Evolutionary conservation across 1,284 basidiomycete species (phyloP), one percentile per base, ranked within the genome.

Genomic region (Schizophyllum amplum): DNA sequence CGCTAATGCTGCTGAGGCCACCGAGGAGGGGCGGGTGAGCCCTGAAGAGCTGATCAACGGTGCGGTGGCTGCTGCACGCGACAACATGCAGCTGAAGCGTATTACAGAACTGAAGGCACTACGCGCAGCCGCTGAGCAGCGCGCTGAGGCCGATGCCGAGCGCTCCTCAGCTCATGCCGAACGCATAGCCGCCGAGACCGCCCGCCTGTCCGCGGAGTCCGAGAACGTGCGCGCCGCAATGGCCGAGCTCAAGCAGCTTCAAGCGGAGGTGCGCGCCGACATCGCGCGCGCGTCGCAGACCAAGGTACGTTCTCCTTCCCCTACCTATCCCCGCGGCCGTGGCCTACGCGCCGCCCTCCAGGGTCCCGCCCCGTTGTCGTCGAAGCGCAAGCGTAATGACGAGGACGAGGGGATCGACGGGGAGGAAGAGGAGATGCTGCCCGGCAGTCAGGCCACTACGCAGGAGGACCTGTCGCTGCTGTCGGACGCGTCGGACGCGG

Each of bases 361-460:
- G 63, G 60, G 62, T 57, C 61, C 66, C 57, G 57, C 63, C 61
- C 61, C 62, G 25, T 62, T 63, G 58, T 72, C 73, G 59, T 68
- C 72, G 69, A 78, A 77, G 68, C 75, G 76, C 54, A 78, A 76
- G 67, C 75, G 74, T 57, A 57, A 62, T 64, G 71, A 73, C 63
- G 67, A 67, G 59, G 67, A 63, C 57, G 64, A 64, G 23, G 65
- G 57, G 52, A 60, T 60, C 55, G 55, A 49, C 27, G 51, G 47
- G 22, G 52, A 48, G 51, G 56, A 52, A 58, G 65, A 64, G 42
- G 58, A 49, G 33, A 9, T 42, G 33, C 33, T 42, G 26, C 53
- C 42, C 50, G 61, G 53, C 21, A 25, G 24, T 33, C 63, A 65
- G 51, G 25, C 17, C 26, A 52, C 21, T 51, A 59, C 27, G 47